A percentile compares a stretch with the other conserved stretches of the same genome.
Conservation (phyloP, 768 basidiomycete genomes). For the Mycena chlorophos region DNA sequence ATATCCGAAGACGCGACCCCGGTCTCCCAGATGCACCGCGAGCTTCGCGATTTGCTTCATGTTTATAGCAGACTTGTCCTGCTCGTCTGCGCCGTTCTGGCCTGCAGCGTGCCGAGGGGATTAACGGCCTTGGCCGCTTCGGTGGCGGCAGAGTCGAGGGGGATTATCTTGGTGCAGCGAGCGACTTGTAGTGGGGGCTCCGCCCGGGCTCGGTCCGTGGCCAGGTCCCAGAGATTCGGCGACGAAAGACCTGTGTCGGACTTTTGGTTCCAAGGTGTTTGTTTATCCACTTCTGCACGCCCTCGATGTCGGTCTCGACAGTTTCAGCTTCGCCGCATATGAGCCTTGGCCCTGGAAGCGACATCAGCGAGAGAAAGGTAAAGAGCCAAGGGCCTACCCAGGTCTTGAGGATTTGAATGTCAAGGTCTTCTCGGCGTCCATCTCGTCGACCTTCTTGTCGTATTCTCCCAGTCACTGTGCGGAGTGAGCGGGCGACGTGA, state of each 20-base stretch:
- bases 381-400: constrained; percentile 55
- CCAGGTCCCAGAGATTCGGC: constrained; percentile 96
- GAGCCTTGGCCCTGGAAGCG: constrained; percentile 89
- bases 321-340: constrained; percentile 86
- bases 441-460: constrained; percentile 83
- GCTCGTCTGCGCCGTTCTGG: constrained; percentile 96
- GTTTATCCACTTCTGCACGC: constrained; percentile 95
- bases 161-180: constrained; percentile 97
- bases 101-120: constrained; percentile 72
- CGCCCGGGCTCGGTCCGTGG: constrained; percentile 86
- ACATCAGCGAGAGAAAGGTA: constrained; percentile 4
- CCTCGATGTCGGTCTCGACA: constrained; percentile 89
- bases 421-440: constrained; percentile 94
- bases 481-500: constrained; percentile 15
- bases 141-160: constrained; percentile 71
- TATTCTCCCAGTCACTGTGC: constrained; percentile 95
- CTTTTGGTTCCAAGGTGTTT: constrained; percentile 98
- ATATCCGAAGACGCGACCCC: constrained; percentile 97
- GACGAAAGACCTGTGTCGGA: constrained; percentile 96
- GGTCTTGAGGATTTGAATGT: constrained; percentile 98
- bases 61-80: constrained; percentile 99
- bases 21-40: constrained; percentile 94
- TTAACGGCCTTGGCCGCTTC: constrained; percentile 80
- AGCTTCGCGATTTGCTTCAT: constrained; percentile 99
- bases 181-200: constrained; percentile 97